phyloP scores from a whole-genome alignment of 345 rosid genomes.

The Corchorus olitorius region DNA sequence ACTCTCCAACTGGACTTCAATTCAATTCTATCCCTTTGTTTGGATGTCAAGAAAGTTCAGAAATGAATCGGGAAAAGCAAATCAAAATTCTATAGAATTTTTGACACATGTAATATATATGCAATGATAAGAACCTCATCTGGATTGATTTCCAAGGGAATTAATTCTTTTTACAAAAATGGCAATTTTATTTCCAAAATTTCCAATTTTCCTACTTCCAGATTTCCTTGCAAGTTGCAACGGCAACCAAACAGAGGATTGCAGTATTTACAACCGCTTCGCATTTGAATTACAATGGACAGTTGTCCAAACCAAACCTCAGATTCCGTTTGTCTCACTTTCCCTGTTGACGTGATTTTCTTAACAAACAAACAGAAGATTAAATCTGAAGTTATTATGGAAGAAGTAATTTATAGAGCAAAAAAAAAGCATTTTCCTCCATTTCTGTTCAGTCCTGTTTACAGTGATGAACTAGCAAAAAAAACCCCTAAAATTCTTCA shows the following conservation, averaged over 20 bases:
- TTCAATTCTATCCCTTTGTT: background rate
- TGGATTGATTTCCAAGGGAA: too few species aligned
- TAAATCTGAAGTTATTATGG: background rate
- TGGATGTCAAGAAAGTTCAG: background rate
- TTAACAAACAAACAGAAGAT: background rate
- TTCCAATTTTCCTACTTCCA: background rate
- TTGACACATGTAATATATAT: background rate
- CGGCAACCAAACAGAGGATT: background rate
- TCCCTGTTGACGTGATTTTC: background rate
- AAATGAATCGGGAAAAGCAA: background rate
- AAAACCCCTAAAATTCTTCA: background rate
- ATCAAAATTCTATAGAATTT: background rate
- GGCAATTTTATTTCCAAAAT: background rate
- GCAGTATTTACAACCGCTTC: background rate
- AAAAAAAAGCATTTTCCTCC: background rate
- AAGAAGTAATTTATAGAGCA: background rate
- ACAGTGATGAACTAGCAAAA: constrained; percentile 6
- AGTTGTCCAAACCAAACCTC: background rate
- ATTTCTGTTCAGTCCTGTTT: constrained; percentile 9
- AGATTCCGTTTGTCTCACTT: background rate
- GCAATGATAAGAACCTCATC: background rate
- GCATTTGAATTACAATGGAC: background rate
- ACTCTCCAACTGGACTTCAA: background rate
- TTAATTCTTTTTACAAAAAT: too few species aligned
- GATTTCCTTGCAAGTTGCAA: background rate